A percentile compares a stretch with the other conserved stretches of the same genome.
phyloP scores from a whole-genome alignment of 306 rosid species.

The Senna tora region DNA sequence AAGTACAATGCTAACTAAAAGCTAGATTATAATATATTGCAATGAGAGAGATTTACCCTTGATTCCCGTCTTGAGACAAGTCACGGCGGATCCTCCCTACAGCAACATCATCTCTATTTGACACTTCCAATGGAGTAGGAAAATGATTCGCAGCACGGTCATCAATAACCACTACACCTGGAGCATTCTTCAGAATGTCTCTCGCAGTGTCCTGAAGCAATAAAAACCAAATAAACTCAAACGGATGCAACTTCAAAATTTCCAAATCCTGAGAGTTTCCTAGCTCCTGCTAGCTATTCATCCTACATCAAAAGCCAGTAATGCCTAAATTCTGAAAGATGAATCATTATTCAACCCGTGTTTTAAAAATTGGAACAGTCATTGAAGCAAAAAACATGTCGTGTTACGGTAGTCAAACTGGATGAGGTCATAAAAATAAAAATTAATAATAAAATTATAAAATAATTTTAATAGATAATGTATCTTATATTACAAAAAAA shows the following conservation, averaged over 20 bases:
- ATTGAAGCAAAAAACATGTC: too few species aligned
- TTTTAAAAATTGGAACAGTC: too few species aligned
- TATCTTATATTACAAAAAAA: too few species aligned
- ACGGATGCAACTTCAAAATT: background rate
- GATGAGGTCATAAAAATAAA: too few species aligned
- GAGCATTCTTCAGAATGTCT: constrained; percentile 78
- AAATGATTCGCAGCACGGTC: constrained; percentile 76
- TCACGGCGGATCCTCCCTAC: constrained; percentile 93
- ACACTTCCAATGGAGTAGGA: constrained; percentile 94
- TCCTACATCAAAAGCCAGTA: background rate
- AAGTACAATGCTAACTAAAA: constrained; percentile 12
- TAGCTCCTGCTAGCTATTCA: background rate
- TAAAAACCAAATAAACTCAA: constrained; percentile 29
- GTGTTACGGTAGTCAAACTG: too few species aligned
- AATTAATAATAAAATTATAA: too few species aligned
- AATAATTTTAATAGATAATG: too few species aligned
- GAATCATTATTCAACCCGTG: background rate
- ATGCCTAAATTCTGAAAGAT: constrained; percentile 8
- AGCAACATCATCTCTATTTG: constrained; percentile 90
- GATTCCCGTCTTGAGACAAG: constrained; percentile 81
- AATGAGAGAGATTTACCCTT: constrained; percentile 56
- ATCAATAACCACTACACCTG: constrained; percentile 89
- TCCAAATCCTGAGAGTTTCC: background rate
- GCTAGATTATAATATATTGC: background rate
- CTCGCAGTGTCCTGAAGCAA: constrained; percentile 71